Percentiles rank a stretch among this genome's conserved stretches.
Conservation (phyloP, 371 early-diverging fungal genomes). For the Blastocladiella emersonii region DNA sequence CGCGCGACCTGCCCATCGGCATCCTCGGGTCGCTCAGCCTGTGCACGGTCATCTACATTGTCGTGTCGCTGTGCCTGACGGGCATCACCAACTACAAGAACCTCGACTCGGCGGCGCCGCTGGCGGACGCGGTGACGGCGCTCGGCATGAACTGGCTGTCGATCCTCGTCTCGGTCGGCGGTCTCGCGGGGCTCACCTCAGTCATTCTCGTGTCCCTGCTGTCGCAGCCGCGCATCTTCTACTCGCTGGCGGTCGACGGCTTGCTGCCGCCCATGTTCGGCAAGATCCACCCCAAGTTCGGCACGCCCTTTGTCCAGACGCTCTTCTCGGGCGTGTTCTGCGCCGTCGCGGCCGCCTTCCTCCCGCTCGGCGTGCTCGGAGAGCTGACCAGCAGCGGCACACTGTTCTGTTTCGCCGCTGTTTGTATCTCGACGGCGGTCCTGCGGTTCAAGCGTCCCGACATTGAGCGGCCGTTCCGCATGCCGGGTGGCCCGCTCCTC, state of each 20-base stretch:
- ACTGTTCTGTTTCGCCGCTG: conserved; percentile 67
- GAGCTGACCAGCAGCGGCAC: conserved; percentile 79
- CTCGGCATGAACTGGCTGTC: conserved; percentile 51
- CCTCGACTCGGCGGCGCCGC: conserved; percentile 39
- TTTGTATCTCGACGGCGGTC: conserved; percentile 57
- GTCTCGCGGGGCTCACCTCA: conserved; percentile 59
- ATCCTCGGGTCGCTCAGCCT: conserved; percentile 61
- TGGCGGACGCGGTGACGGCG: conserved; percentile 44
- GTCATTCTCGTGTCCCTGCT: conserved; percentile 59
- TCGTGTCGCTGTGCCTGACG: conserved; percentile 53
- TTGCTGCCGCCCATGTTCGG: conserved; percentile 55
- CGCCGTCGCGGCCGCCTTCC: conserved; percentile 50
- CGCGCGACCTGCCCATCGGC: conserved; percentile 72
- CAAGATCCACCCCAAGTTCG: conserved; percentile 42
- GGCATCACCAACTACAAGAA: conserved; percentile 51
- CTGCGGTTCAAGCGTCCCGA: conserved; percentile 61
- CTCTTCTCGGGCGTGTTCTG: conserved; percentile 48
- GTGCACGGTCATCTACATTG: conserved; percentile 64
- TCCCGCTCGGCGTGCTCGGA: conserved; percentile 69
- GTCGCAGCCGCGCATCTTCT: conserved; percentile 77
- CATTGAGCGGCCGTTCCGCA: conserved; percentile 54
- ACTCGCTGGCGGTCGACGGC: conserved; percentile 75
- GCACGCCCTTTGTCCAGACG: conserved; percentile 62
- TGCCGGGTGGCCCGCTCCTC: conserved; percentile 53
- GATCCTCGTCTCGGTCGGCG: conserved; percentile 56